Conservation (phyloP, 768 basidiomycete species). For the Amanita pallidorosea region DNA sequence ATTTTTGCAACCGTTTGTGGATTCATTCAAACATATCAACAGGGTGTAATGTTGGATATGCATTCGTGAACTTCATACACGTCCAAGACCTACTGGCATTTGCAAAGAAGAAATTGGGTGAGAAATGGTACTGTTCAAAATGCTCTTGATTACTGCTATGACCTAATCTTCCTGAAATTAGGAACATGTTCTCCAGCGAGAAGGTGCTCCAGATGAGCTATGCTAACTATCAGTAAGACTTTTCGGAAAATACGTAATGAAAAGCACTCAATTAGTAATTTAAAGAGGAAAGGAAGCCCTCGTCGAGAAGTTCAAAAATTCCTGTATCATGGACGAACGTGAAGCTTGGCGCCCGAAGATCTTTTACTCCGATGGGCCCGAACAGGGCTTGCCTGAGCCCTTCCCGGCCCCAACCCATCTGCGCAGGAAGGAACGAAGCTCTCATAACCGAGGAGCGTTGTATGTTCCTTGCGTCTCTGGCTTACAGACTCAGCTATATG, state of each 20-base stretch:
- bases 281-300: constrained; percentile 79
- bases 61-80: constrained; percentile 84
- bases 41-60: constrained; percentile 77
- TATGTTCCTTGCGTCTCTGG: constrained; percentile 33
- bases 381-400: constrained; percentile 66
- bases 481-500: constrained; percentile 5
- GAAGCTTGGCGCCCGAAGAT: constrained; percentile 80
- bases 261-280: neutral
- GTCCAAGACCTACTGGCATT: constrained; percentile 71
- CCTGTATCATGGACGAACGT: constrained; percentile 79
- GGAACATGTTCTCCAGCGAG: constrained; percentile 90
- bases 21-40: constrained; percentile 2
- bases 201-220: constrained; percentile 89
- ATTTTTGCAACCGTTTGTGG: neutral
- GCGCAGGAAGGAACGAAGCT: constrained; percentile 74
- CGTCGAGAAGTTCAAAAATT: constrained; percentile 89
- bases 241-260: constrained; percentile 4
- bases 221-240: constrained; percentile 79
- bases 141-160: neutral
- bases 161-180: constrained; percentile 16
- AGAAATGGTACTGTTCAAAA: constrained; percentile 57
- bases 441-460: constrained; percentile 63
- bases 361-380: constrained; percentile 65
- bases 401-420: constrained; percentile 80
- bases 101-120: constrained; percentile 61